Conservation (phyloP, 495 filamentous ascomycete genomes). For the Penicillium ochrochloron region DNA sequence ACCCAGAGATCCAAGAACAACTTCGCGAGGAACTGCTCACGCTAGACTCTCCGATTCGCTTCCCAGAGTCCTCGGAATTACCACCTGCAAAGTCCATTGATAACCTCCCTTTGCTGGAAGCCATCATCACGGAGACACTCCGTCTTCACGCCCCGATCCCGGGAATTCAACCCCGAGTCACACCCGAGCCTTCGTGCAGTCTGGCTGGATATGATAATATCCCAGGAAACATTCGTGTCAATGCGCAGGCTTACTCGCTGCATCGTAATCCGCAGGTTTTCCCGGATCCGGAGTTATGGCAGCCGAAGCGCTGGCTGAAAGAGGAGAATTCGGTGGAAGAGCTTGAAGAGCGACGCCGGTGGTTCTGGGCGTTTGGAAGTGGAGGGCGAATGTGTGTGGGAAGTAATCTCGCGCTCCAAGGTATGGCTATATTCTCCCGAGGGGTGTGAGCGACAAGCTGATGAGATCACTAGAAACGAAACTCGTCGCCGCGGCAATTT, state of each 20-base stretch:
- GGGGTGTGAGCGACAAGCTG: background rate
- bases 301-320: constrained; percentile 65
- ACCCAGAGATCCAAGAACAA: constrained; percentile 56
- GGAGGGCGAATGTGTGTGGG: constrained; percentile 87
- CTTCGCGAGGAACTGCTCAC: constrained; percentile 66
- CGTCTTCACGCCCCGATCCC: constrained; percentile 76
- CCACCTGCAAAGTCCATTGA: constrained; percentile 71
- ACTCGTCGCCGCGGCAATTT: constrained; percentile 58
- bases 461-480: constrained; percentile 47
- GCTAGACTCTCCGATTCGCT: constrained; percentile 44
- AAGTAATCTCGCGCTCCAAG: constrained; percentile 78
- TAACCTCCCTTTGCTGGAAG: constrained; percentile 71
- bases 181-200: constrained; percentile 55
- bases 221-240: constrained; percentile 69
- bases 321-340: constrained; percentile 36
- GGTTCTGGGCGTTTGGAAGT: constrained; percentile 87
- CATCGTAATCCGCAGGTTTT: constrained; percentile 69
- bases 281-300: constrained; percentile 64
- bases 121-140: constrained; percentile 75
- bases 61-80: constrained; percentile 34
- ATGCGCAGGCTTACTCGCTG: constrained; percentile 70
- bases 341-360: constrained; percentile 61
- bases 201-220: constrained; percentile 60
- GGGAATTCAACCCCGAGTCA: constrained; percentile 75
- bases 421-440: constrained; percentile 49